Percentiles rank a stretch among this genome's conserved stretches.
These are phyloP conservation scores for Davidsoniella eucalypti DNA, from an alignment of 2,329 filamentous ascomycete genomes.

Conservation along the genomic window DNA sequence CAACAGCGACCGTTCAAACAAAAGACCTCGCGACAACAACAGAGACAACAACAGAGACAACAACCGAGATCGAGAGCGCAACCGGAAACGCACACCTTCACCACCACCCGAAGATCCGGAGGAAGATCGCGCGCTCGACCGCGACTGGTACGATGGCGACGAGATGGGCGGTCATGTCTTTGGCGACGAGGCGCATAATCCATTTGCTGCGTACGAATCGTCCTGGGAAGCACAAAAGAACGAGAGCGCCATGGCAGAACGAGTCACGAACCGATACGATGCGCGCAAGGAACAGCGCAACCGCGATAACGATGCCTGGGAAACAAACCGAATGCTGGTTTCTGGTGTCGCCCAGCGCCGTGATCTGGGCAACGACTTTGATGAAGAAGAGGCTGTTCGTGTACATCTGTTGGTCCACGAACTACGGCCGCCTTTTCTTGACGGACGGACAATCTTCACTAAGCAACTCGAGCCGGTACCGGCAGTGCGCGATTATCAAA, in stretches of 20 bases:
- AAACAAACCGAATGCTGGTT: slow-evolving; percentile 94
- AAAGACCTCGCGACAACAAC: slow-evolving; percentile 20
- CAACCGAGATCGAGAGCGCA: background rate
- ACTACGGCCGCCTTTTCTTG: slow-evolving; percentile 81
- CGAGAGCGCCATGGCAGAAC: slow-evolving; percentile 60
- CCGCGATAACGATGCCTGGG: slow-evolving; percentile 93
- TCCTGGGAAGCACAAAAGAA: slow-evolving; percentile 63
- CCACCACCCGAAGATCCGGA: slow-evolving; percentile 30
- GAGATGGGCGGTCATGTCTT: slow-evolving; percentile 69
- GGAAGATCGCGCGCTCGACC: slow-evolving; percentile 61
- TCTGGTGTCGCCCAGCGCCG: slow-evolving; percentile 86
- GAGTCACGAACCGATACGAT: slow-evolving; percentile 54
- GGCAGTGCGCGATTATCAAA: slow-evolving; percentile 82
- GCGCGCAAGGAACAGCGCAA: slow-evolving; percentile 70
- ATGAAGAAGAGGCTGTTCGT: slow-evolving; percentile 78
- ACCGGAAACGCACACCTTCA: slow-evolving; percentile 30
- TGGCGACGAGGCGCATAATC: slow-evolving; percentile 85
- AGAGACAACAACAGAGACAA: slow-evolving; percentile 12
- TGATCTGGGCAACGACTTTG: slow-evolving; percentile 67
- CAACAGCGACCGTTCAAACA: slow-evolving; percentile 1
- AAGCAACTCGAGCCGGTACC: slow-evolving; percentile 93
- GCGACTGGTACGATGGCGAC: slow-evolving; percentile 85
- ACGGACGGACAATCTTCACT: slow-evolving; percentile 89
- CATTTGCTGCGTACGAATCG: slow-evolving; percentile 61
- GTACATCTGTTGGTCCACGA: slow-evolving; percentile 90